Conservation (phyloP, 306 rosid genomes). For the Cucurbita pepo region DNA sequence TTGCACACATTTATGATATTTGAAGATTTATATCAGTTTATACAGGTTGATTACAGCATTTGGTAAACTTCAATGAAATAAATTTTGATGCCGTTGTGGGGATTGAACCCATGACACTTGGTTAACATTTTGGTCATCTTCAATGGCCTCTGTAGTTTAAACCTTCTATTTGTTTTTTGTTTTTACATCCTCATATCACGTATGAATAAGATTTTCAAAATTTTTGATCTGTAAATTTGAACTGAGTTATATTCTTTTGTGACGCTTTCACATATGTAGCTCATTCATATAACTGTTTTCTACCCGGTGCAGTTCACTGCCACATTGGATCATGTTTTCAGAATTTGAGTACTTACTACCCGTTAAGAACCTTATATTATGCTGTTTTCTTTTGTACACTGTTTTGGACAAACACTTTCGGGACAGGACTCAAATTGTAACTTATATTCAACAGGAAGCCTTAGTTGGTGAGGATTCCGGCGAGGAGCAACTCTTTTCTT, state of each 20-base stretch:
- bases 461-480: slow-evolving; percentile 80
- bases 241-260: not conserved
- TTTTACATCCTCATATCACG: not conserved
- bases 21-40: not conserved
- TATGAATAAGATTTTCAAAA: not conserved
- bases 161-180: not conserved
- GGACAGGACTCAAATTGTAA: not conserved
- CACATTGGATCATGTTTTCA: not conserved
- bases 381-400: not conserved
- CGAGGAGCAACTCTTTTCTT: slow-evolving; percentile 84
- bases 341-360: not conserved
- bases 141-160: not conserved
- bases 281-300: not conserved
- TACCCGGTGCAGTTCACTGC: not conserved
- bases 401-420: not conserved
- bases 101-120: not conserved
- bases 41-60: not conserved
- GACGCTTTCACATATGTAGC: not conserved
- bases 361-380: not conserved
- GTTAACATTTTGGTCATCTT: not conserved
- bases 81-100: not conserved
- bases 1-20: not conserved
- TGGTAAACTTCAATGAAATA: not conserved
- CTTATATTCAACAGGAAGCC: slow-evolving; percentile 52
- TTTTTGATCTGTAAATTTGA: not conserved